phyloP scores from a whole-genome alignment of 768 basidiomycete genomes.

The Lentinus brumalis region DNA sequence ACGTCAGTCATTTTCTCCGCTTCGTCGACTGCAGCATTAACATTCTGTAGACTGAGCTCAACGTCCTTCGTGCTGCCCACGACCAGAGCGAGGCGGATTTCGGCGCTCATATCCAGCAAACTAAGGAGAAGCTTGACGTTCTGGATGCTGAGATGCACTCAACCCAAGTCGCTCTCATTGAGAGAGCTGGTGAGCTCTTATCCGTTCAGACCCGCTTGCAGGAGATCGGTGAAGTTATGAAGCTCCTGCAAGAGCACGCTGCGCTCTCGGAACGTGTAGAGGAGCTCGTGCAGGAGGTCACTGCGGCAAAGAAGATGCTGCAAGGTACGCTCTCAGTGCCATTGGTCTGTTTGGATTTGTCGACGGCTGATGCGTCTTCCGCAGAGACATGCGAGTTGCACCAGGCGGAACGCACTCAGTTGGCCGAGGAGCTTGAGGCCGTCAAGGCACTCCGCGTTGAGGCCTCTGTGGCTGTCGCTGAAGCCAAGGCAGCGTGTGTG shows the following conservation, averaged over 20 bases:
- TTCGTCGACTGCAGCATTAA: background rate
- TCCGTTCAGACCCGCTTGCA: slow-evolving; percentile 28
- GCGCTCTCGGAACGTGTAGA: slow-evolving; percentile 10
- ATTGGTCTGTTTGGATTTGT: background rate
- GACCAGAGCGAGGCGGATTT: slow-evolving; percentile 39
- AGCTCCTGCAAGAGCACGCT: slow-evolving; percentile 14
- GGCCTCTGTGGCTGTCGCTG: slow-evolving; percentile 39
- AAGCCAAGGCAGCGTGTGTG: slow-evolving; percentile 24
- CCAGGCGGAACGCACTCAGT: slow-evolving; percentile 39
- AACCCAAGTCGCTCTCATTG: slow-evolving; percentile 32
- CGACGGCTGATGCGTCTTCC: background rate
- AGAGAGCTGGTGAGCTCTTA: slow-evolving; percentile 37
- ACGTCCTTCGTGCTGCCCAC: slow-evolving; percentile 40
- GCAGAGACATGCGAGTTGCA: slow-evolving; percentile 26
- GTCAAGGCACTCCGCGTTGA: slow-evolving; percentile 44
- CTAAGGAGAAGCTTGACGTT: slow-evolving; percentile 41
- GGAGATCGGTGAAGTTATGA: slow-evolving; percentile 11
- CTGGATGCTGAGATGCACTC: slow-evolving; percentile 45
- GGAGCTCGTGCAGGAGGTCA: slow-evolving; percentile 10
- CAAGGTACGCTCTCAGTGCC: slow-evolving; percentile 3
- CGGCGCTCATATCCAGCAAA: slow-evolving; percentile 40
- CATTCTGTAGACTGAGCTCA: slow-evolving; percentile 33
- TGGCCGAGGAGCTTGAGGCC: slow-evolving; percentile 47
- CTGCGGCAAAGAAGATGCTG: slow-evolving; percentile 12
- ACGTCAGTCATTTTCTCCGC: slow-evolving; percentile 13